Base-by-base conservation (phyloP, 352 stramenopile genomes). In the Plasmopara muralis region DNA sequence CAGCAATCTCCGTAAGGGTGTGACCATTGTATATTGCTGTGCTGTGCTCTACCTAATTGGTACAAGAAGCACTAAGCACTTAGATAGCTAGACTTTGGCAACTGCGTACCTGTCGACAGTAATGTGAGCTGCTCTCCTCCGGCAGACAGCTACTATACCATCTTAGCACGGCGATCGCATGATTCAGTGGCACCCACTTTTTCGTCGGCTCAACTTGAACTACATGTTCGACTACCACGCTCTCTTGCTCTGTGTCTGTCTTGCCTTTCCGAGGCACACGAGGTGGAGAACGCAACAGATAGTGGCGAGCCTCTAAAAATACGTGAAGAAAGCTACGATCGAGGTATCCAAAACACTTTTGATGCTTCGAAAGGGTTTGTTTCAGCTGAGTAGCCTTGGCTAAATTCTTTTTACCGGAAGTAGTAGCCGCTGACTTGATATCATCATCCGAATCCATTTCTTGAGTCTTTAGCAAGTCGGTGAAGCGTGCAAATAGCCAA, bases 91-190 rank as follows among this genome's bases (percentile, higher is more conserved):
- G 2, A n/a, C 6, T 34, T 43, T 5, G 18, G 20, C 14, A 12
- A 37, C 10, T 20, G 4, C 40, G 25, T 64, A 79, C 69, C 55
- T 90, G 73, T n/a, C 79, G 66, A 28, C 77, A 90, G 47, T 85
- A 88, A 7, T 46, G 43, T 16, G 79, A 72, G 12, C 80, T 56
- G 2, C 34, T 57, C n/a, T 87, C 70, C 16, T 87, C 77, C 1
- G 72, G 56, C 0, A 90, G 40, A 37, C 78, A 85, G 30, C 51
- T 76, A 10, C 87, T 64, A 58, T 76, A 87, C 77, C 77, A 90
- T 25, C 74, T 77, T 30, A 86, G 53, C 10, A 82, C 42, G 5
- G 43, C 45, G 41, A 90, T 73, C 0, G 66, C 75, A 55, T 88
- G 77, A 31, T 87, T 72, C 6, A 90, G 66, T 1, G 74, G 53